A percentile compares a stretch with the other conserved stretches of the same genome.
Evolutionary conservation across 805 yeast genomes (phyloP).

Genomic region (Metschnikowia amazonensis): DNA sequence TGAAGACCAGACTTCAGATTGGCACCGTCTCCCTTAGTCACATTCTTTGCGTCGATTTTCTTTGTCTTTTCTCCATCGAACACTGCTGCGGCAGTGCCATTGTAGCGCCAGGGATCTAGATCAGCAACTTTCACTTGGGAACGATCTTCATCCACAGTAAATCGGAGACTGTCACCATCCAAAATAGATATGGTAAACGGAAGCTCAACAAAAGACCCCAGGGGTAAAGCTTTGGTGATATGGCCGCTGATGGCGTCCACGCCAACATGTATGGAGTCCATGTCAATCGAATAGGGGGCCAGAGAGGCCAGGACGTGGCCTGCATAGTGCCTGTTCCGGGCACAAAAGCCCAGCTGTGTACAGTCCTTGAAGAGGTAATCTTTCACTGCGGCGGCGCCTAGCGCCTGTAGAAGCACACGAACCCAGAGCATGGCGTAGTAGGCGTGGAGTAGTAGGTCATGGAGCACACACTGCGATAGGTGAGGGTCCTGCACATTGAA

Average conservation of each 20-base stretch:
- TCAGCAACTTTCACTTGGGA: slow-evolving; percentile 18
- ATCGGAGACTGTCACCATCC: slow-evolving; percentile 54
- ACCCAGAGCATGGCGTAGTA: neutral
- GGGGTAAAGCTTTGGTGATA: slow-evolving; percentile 41
- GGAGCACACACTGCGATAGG: no score
- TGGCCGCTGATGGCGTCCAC: slow-evolving; percentile 41
- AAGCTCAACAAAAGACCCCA: slow-evolving; percentile 29
- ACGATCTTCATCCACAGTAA: slow-evolving; percentile 62
- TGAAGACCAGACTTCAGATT: slow-evolving; percentile 5
- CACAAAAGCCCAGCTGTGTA: slow-evolving; percentile 77
- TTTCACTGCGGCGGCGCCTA: slow-evolving; percentile 40
- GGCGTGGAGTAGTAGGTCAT: no score
- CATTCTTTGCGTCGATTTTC: neutral
- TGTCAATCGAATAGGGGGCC: slow-evolving; percentile 26
- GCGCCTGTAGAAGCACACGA: slow-evolving; percentile 1
- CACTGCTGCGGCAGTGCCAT: slow-evolving; percentile 26
- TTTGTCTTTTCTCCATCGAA: slow-evolving; percentile 6
- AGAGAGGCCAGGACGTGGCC: slow-evolving; percentile 6
- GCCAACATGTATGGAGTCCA: slow-evolving; percentile 13
- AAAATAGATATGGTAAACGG: slow-evolving; percentile 59
- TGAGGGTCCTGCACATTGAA: no score
- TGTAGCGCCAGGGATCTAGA: slow-evolving; percentile 56
- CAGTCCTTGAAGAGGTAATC: slow-evolving; percentile 73
- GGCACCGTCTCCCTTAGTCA: slow-evolving; percentile 12
- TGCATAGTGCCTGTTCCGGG: slow-evolving; percentile 71